These are phyloP conservation scores for Testicularia cyperi DNA, from an alignment of 1,284 basidiomycete genomes.

Conservation along the genomic window DNA sequence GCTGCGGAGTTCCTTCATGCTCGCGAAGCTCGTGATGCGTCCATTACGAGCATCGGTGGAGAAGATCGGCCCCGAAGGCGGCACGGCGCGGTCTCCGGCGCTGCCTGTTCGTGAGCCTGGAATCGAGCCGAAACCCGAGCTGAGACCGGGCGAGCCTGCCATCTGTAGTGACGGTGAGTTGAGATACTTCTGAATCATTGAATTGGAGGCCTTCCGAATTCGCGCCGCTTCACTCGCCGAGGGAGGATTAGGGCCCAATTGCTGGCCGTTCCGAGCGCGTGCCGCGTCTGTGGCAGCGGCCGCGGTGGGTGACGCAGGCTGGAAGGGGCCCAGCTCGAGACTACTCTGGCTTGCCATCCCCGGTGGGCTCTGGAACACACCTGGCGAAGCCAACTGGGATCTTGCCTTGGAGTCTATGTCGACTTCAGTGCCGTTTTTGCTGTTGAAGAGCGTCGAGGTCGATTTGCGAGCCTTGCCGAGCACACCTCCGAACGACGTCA, in stretches of 20 bases:
- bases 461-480: constrained; percentile 30
- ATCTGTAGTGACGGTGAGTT: constrained; percentile 28
- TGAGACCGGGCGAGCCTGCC: constrained; percentile 10
- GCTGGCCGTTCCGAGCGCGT: background rate
- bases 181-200: constrained; percentile 35
- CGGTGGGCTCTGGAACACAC: constrained; percentile 38
- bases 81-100: background rate
- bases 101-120: background rate
- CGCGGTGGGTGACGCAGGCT: constrained; percentile 23
- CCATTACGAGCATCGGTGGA: background rate
- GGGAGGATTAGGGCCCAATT: background rate
- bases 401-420: constrained; percentile 10
- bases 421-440: constrained; percentile 8
- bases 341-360: constrained; percentile 47
- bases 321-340: constrained; percentile 51
- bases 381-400: constrained; percentile 3
- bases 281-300: background rate
- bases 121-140: constrained; percentile 1
- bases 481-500: constrained; percentile 9
- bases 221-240: constrained; percentile 3
- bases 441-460: constrained; percentile 31
- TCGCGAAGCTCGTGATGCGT: constrained; percentile 22
- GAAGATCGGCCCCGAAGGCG: no score
- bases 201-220: constrained; percentile 23
- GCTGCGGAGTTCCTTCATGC: constrained; percentile 12